Evolutionary conservation across 257 asterid species (phyloP).

Genomic region (Cordia subcordata): DNA sequence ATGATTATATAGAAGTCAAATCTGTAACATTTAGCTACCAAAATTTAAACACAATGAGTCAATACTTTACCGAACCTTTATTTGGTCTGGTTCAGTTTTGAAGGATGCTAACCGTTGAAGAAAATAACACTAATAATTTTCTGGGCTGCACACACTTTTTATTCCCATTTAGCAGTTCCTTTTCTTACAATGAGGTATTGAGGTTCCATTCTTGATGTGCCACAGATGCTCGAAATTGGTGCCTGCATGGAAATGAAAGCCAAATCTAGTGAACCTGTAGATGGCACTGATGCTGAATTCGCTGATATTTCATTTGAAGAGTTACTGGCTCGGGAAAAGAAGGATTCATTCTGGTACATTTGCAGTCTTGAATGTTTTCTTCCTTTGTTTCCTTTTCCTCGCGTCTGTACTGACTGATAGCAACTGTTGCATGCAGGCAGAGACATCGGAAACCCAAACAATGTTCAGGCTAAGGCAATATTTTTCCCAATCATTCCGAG

Average conservation of each 20-base stretch:
- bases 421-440: slow-evolving; percentile 52
- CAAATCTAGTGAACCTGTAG: slow-evolving; percentile 30
- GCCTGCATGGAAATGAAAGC: slow-evolving; percentile 51
- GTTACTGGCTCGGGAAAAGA: slow-evolving; percentile 73
- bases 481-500: slow-evolving; percentile 17
- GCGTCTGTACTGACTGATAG: slow-evolving; percentile 11
- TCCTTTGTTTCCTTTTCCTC: slow-evolving; percentile 1
- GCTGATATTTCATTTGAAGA: slow-evolving; percentile 79
- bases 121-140: too few species aligned
- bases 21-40: too few species aligned
- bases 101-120: too few species aligned
- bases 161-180: too few species aligned
- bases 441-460: slow-evolving; percentile 48
- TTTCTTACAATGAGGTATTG: background rate
- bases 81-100: too few species aligned
- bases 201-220: slow-evolving; percentile 3
- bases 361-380: background rate
- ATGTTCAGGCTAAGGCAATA: slow-evolving; percentile 29
- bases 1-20: background rate
- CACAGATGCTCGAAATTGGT: slow-evolving; percentile 69
- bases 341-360: slow-evolving; percentile 70
- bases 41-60: too few species aligned
- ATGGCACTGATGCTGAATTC: slow-evolving; percentile 38
- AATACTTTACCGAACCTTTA: too few species aligned
- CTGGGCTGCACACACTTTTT: too few species aligned